A percentile compares a stretch with the other conserved stretches of the same genome.
Conservation (phyloP, 805 yeast genomes). For the Ogataea trehalophila region DNA sequence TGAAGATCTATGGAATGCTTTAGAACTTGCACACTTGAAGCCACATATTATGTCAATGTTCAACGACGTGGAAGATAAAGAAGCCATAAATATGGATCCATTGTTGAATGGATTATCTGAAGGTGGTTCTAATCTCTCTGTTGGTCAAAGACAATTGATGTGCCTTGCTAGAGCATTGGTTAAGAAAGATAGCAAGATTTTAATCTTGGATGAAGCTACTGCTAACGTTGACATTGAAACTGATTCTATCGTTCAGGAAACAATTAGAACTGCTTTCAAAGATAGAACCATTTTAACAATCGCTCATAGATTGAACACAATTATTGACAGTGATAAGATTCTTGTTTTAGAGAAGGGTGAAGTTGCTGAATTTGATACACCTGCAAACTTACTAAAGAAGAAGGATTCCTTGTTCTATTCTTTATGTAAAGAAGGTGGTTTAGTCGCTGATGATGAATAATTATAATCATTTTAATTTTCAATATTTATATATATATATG, state of each 20-base stretch:
- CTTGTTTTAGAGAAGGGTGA: conserved; percentile 72
- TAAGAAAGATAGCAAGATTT: conserved; percentile 50
- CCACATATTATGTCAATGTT: conserved; percentile 54
- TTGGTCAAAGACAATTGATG: conserved; percentile 85
- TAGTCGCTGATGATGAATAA: conserved; percentile 18
- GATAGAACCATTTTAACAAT: conserved; percentile 77
- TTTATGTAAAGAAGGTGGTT: conserved; percentile 77
- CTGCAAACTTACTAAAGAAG: conserved; percentile 59
- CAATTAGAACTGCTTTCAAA: conserved; percentile 69
- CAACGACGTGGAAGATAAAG: conserved; percentile 40
- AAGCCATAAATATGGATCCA: conserved; percentile 26
- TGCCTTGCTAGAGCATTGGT: conserved; percentile 77
- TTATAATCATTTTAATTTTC: neutral
- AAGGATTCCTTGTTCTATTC: conserved; percentile 71
- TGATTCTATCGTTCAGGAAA: conserved; percentile 70
- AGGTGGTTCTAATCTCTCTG: conserved; percentile 64
- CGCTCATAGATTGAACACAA: conserved; percentile 81
- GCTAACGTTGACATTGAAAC: conserved; percentile 89
- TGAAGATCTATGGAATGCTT: conserved; percentile 76
- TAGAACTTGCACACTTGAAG: conserved; percentile 75
- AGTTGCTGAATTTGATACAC: conserved; percentile 74
- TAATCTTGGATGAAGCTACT: conserved; percentile 81
- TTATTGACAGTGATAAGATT: conserved; percentile 74
- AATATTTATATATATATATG: too few species aligned
- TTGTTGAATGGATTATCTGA: conserved; percentile 26